These are phyloP conservation scores for Fusarium annulatum DNA, from an alignment of 2,329 filamentous ascomycete genomes.

Conservation along the genomic window DNA sequence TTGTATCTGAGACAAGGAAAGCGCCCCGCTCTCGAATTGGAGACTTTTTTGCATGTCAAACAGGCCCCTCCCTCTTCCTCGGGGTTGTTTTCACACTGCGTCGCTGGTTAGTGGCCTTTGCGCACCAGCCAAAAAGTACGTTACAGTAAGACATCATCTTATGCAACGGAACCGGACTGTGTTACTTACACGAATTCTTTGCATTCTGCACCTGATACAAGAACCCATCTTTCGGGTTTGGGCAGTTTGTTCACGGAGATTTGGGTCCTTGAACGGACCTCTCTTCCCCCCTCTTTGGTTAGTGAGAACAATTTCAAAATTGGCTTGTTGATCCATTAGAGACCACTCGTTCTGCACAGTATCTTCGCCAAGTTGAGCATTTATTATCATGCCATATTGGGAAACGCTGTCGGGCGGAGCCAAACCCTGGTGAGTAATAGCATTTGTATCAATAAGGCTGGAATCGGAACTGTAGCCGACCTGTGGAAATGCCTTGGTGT, in stretches of 20 bases:
- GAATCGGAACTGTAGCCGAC: conserved; percentile 35
- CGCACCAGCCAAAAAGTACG: neutral
- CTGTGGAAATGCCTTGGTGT: conserved; percentile 29
- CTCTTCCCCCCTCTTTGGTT: conserved; percentile 53
- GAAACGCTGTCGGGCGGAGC: conserved; percentile 19
- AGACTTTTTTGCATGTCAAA: conserved; percentile 64
- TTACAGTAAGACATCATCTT: neutral
- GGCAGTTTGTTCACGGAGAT: conserved; percentile 64
- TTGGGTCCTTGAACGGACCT: conserved; percentile 66
- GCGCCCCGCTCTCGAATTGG: conserved; percentile 61
- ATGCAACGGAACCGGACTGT: neutral
- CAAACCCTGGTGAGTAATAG: conserved; percentile 31
- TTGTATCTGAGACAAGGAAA: conserved; percentile 71
- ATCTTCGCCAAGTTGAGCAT: conserved; percentile 22
- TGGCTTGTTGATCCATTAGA: conserved; percentile 41
- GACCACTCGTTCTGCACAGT: conserved; percentile 29
- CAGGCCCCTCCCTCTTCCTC: conserved; percentile 61
- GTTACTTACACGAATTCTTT: conserved; percentile 67
- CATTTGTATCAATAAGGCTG: conserved; percentile 22
- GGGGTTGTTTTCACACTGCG: conserved; percentile 64
- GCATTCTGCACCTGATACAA: conserved; percentile 71
- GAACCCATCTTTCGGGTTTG: conserved; percentile 68
- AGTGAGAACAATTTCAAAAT: conserved; percentile 46
- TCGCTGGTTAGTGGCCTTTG: conserved; percentile 14
- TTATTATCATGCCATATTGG: conserved; percentile 33